Percentiles rank a stretch among this genome's conserved stretches.
Conservation (phyloP, 2,329 filamentous ascomycete species). For the Penicillium sp. region DNA sequence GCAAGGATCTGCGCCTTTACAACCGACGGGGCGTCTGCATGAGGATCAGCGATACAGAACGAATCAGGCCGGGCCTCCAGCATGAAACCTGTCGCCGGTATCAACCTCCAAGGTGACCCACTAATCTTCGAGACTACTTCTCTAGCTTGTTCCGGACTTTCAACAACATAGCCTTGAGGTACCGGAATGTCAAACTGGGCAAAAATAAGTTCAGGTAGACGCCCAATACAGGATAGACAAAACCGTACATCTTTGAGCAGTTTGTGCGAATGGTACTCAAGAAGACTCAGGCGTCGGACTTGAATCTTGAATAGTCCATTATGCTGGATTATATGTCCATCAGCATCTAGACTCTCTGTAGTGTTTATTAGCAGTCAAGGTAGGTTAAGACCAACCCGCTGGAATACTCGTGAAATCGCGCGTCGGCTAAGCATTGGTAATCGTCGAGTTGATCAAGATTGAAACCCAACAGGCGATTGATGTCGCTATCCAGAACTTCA, state of each 20-base stretch:
- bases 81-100: not conserved
- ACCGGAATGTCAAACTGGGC: conserved; percentile 34
- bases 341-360: not conserved
- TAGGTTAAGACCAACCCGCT: not conserved
- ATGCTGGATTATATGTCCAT: conserved; percentile 3
- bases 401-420: conserved; percentile 5
- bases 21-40: conserved; percentile 32
- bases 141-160: conserved; percentile 27
- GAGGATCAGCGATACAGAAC: not conserved
- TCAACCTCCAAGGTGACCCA: conserved; percentile 11
- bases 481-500: not conserved
- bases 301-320: conserved; percentile 18
- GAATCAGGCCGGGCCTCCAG: too few relatives aligned
- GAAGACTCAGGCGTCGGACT: conserved; percentile 26
- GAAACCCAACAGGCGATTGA: not conserved
- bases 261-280: conserved; percentile 33
- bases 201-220: not conserved
- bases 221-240: too few relatives aligned
- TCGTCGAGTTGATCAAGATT: not conserved
- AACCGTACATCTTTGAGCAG: conserved; percentile 30
- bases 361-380: not conserved
- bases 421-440: conserved; percentile 11
- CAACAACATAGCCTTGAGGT: conserved; percentile 31
- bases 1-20: conserved; percentile 40
- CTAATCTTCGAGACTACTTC: conserved; percentile 32